Conservation (phyloP, 257 asterid genomes). For the Solanum piurae region DNA sequence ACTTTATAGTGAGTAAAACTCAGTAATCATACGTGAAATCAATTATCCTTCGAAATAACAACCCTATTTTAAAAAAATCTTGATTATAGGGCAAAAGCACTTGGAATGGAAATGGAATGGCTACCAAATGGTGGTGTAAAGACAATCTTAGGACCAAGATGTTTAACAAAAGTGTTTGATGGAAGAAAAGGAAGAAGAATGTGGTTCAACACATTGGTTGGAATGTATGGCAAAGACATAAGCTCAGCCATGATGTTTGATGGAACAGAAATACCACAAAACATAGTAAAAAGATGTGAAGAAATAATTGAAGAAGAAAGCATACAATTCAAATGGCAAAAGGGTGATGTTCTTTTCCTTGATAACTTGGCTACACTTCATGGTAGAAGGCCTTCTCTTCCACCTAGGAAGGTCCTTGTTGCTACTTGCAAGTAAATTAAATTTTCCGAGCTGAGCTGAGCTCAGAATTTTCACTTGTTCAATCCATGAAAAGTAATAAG, state of each 20-base stretch:
- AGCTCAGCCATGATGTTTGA: constrained; percentile 78
- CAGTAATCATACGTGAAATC: background rate
- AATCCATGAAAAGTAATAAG: background rate
- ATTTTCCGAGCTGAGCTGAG: background rate
- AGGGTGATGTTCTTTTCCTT: constrained; percentile 63
- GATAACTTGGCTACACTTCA: constrained; percentile 67
- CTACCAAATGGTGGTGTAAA: constrained; percentile 53
- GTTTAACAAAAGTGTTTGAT: constrained; percentile 55
- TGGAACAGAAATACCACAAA: constrained; percentile 46
- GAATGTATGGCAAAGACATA: constrained; percentile 77
- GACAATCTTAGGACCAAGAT: constrained; percentile 51
- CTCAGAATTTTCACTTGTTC: background rate
- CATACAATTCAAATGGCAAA: constrained; percentile 84
- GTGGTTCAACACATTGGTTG: constrained; percentile 86
- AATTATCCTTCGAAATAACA: background rate
- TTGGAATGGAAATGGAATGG: constrained; percentile 85
- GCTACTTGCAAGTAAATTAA: constrained; percentile 51
- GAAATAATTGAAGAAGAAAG: constrained; percentile 87
- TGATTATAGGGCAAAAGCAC: constrained; percentile 39
- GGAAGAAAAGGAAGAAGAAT: constrained; percentile 68
- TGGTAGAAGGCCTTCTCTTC: constrained; percentile 71
- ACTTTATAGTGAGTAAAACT: background rate
- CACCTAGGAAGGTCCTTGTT: constrained; percentile 74
- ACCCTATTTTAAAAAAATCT: background rate
- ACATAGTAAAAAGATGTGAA: constrained; percentile 56